Conservation (phyloP, 257 asterid genomes). For the Fraxinus excelsior region DNA sequence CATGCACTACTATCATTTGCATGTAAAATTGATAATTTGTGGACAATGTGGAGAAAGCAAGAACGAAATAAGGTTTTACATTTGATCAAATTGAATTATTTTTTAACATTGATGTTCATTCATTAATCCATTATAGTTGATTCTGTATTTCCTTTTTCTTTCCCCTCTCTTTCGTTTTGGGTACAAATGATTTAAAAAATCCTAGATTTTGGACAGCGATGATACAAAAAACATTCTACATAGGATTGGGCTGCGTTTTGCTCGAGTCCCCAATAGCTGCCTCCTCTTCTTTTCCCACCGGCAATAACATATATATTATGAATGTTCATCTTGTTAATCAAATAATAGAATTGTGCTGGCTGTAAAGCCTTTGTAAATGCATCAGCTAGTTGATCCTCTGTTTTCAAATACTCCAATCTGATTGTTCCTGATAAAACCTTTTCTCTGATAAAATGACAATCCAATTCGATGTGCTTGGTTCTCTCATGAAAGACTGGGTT, state of each 20-base stretch:
- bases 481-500: too few species aligned
- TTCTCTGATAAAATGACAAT: too few species aligned
- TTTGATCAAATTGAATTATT: neutral
- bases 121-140: neutral
- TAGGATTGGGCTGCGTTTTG: conserved; percentile 43
- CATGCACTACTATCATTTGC: neutral
- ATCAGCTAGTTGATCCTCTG: too few species aligned
- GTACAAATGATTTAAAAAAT: neutral
- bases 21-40: neutral
- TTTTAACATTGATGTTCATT: too few species aligned
- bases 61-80: neutral
- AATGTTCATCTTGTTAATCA: too few species aligned
- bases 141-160: neutral
- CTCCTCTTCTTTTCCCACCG: conserved; percentile 13
- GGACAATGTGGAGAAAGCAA: neutral
- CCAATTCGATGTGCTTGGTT: too few species aligned
- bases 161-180: neutral
- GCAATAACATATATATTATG: too few species aligned
- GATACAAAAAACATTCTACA: neutral
- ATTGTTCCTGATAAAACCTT: too few species aligned
- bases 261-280: conserved; percentile 48
- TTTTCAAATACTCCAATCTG: too few species aligned
- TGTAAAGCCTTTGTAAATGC: too few species aligned
- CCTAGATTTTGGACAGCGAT: neutral
- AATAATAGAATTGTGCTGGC: too few species aligned